Evolutionary conservation across 164 flowering plant genomes (phyloP), one percentile per base, ranked within the genome.

Genomic region (Kalanchoe fedtschenkoi): DNA sequence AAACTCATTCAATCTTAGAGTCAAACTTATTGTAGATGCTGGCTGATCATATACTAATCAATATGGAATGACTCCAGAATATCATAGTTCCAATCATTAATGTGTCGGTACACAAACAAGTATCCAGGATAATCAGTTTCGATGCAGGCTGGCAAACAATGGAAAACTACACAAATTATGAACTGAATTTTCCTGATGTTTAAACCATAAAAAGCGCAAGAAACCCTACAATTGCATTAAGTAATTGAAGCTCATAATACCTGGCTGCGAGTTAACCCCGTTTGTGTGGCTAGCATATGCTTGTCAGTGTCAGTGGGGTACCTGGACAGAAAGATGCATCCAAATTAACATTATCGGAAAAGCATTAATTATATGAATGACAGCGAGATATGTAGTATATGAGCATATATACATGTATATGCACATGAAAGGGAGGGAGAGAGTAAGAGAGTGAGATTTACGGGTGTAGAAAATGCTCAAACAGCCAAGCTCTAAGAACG

Each of bases 391-490:
- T 34, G 22, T 1, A 41, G 4, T 33, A 2, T 33, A 57, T n/a
- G 24, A 42, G 1, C 14, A 42, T 42, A 19, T 19, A 42, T 13
- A 39, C 14, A 13, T 56, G 41, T 33, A 58, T 3, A 58, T 33
- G 15, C 13, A 62, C 14, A 28, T 28, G 39, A 15, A 19, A 24
- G 47, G 22, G 30, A 53, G 15, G 59, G 17, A 19, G 10, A 63
- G 32, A 39, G 34, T 32, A 19, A 62, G 53, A 46, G 54, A 51
- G 65, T 61, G 59, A 51, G 57, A 63, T 83, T 79, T 62, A 92
- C 98, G 98, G 98, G 67, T 92, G 98, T 72, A 92, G 96, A 71
- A 92, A 92, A 76, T 92, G 96, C 62, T 92, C 98, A 63, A 89
- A 92, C 14, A 89, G 74, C 98, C 98, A 92, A 9, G 98, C 90